Conservation (phyloP, 2,329 filamentous ascomycete genomes). For the Colletotrichum sp. region DNA sequence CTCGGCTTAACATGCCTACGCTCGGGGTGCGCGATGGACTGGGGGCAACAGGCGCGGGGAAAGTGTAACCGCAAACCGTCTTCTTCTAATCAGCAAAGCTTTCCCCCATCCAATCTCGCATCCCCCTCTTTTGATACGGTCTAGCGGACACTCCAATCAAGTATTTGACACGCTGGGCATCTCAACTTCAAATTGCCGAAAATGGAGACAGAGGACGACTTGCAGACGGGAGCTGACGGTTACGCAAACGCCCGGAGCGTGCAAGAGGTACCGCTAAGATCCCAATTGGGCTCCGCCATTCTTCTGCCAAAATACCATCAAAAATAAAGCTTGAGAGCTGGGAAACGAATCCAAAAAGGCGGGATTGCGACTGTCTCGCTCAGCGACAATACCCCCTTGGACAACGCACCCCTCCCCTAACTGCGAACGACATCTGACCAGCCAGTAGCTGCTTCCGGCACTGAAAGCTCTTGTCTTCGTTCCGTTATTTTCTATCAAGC, state of each 20-base stretch:
- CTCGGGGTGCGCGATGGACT: not conserved
- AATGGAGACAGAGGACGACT: not conserved
- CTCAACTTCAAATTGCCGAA: not conserved
- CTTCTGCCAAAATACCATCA: conserved; percentile 1
- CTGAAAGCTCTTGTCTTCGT: not conserved
- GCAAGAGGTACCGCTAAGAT: not conserved
- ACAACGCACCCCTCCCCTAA: not conserved
- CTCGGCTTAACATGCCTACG: not conserved
- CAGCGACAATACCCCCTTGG: not conserved
- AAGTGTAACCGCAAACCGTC: not conserved
- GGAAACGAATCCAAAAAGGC: conserved; percentile 15
- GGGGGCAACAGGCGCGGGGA: not conserved
- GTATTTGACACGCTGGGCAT: not conserved
- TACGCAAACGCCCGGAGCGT: conserved; percentile 7
- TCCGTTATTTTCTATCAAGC: not conserved
- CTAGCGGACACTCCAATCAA: not conserved
- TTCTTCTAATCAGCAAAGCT: not conserved
- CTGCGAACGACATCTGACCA: not conserved
- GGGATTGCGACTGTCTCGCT: conserved; percentile 16
- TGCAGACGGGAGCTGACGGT: not conserved
- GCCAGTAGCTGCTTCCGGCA: not conserved
- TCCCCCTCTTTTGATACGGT: not conserved
- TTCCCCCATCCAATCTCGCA: not conserved
- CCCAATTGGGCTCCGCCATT: conserved; percentile 17
- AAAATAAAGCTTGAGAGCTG: conserved; percentile 10